Percentiles rank a stretch among this genome's conserved stretches.
Conservation (phyloP, 495 filamentous ascomycete genomes). For the Penicillium chermesinum region DNA sequence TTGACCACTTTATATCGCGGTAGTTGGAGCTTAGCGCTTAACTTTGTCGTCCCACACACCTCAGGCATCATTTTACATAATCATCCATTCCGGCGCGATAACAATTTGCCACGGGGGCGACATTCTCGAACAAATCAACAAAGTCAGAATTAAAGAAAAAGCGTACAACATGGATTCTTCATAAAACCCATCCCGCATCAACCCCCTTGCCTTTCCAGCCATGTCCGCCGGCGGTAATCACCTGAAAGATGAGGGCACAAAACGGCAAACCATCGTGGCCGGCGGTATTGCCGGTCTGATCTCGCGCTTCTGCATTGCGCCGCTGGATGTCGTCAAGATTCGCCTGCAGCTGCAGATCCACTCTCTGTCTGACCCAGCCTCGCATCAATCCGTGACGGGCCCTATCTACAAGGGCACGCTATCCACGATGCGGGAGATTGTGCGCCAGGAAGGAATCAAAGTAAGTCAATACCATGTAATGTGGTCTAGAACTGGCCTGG, state of each 20-base stretch:
- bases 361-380: slow-evolving; percentile 64
- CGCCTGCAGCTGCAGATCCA: slow-evolving; percentile 87
- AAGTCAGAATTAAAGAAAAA: slow-evolving; percentile 6
- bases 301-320: slow-evolving; percentile 89
- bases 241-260: slow-evolving; percentile 92
- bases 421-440: slow-evolving; percentile 68
- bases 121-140: not conserved
- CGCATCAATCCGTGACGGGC: slow-evolving; percentile 46
- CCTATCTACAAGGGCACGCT: slow-evolving; percentile 77
- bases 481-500: too few species aligned
- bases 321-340: slow-evolving; percentile 94
- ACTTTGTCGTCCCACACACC: not conserved
- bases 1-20: not conserved
- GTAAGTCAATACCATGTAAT: too few species aligned
- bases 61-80: not conserved
- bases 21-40: not conserved
- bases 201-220: slow-evolving; percentile 34
- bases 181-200: not conserved
- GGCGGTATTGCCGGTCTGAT: slow-evolving; percentile 86
- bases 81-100: not conserved
- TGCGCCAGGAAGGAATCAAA: slow-evolving; percentile 72
- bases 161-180: slow-evolving; percentile 12
- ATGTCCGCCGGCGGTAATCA: slow-evolving; percentile 71
- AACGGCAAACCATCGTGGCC: slow-evolving; percentile 72
- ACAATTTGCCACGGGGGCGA: not conserved